Base-by-base conservation (phyloP, 208 protist genomes). In the Porcisia hertigi region DNA sequence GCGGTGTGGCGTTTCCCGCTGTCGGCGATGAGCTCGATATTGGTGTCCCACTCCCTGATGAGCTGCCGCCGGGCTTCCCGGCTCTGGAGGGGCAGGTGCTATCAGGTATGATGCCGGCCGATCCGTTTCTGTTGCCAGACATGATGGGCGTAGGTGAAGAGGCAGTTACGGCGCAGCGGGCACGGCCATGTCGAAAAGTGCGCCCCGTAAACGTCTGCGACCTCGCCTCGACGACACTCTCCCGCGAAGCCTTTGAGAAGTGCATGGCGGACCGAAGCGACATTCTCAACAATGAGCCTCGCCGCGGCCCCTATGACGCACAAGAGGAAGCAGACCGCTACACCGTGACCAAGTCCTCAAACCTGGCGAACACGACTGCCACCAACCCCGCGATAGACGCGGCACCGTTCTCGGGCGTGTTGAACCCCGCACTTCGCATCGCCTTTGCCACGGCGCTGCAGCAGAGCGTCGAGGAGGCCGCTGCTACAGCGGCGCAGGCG, bases 11-110 rank as follows among this genome's bases (percentile, higher is more conserved):
- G 25, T 89, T 92, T 77, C 84, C 87, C 2, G 66, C 60, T 20
- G 69, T 90, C 23, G 82, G 73, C 18, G 90, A 97, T 47, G 89
- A 91, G 49, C 73, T 97, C 34, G 92, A 97, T 71, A 94, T 97
- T 73, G 92, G 92, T 20, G 87, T 92, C 11, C 86, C 91, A 5
- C 81, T 94, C 16, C 92, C 90, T 0, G 92, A 95, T n/a, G 89
- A 88, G 54, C 72, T 93, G 34, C 79, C 88, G 3, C 62, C 78
- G 25, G 87, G 76, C 41, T 88, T 94, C 69, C 81, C 73, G 1
- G 49, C 23, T 30, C 25, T 82, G 14, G 69, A 70, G 20, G 80
- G 62, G 4, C 75, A 34, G 43, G 25, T 75, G 59, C 67, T 71
- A 53, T 58, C 76, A 16, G 66, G 59, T 23, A 41, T 49, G 39